Conservation (phyloP, 202 grass and related monocot species). For the Eragrostis tef region DNA sequence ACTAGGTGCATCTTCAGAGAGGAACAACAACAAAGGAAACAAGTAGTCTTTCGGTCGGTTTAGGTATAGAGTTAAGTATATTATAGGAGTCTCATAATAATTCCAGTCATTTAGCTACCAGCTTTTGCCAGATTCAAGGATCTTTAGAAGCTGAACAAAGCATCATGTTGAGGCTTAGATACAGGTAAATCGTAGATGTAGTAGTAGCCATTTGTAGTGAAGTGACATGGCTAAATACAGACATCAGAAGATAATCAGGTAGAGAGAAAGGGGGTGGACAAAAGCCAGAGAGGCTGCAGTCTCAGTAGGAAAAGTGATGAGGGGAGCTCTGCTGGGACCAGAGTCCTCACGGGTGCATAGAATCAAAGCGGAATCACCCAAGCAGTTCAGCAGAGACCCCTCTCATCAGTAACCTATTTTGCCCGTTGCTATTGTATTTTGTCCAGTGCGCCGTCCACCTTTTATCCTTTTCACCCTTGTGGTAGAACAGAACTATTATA, state of each 20-base stretch:
- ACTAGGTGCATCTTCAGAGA: slow-evolving; percentile 46
- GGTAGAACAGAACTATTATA: slow-evolving; percentile 11
- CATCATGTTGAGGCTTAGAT: not conserved
- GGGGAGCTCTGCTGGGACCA: slow-evolving; percentile 29
- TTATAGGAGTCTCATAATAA: slow-evolving; percentile 41
- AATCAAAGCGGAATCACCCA: slow-evolving; percentile 32
- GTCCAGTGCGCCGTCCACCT: too few species aligned
- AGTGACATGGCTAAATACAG: slow-evolving; percentile 47
- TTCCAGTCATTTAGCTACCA: slow-evolving; percentile 28
- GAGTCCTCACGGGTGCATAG: slow-evolving; percentile 45
- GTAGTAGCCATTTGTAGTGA: slow-evolving; percentile 39
- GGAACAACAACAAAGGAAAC: slow-evolving; percentile 24
- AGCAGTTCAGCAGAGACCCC: not conserved
- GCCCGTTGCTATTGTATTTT: not conserved
- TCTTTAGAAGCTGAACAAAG: not conserved
- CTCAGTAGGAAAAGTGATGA: slow-evolving; percentile 49
- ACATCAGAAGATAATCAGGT: slow-evolving; percentile 33
- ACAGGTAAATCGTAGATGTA: slow-evolving; percentile 25
- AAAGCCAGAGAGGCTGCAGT: slow-evolving; percentile 40
- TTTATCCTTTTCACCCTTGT: slow-evolving; percentile 1
- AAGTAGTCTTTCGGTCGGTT: slow-evolving; percentile 42
- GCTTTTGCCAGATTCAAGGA: slow-evolving; percentile 11
- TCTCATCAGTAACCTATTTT: not conserved
- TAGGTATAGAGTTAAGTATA: slow-evolving; percentile 52
- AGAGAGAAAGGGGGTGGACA: slow-evolving; percentile 33